Base-by-base conservation (phyloP, 257 asterid species). In the Datura wrightii region DNA sequence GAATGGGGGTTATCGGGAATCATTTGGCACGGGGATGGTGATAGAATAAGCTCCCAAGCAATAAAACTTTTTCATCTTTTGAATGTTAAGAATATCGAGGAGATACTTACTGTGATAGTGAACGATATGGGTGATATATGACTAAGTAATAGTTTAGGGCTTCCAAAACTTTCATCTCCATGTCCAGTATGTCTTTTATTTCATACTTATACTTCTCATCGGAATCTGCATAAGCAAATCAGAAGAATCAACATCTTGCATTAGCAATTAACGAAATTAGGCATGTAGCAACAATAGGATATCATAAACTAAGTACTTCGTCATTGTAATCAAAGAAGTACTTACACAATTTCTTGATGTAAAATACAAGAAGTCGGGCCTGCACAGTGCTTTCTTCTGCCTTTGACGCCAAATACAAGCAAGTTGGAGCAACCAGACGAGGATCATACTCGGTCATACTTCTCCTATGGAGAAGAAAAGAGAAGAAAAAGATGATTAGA, bases 111-210 rank as follows among this genome's bases (percentile, higher is more conserved):
- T 89, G 93, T 79, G 98, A 70, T 70, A 96, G 85, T 83, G 93
- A 89, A 76, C 93, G 94, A 86, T 96, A 94, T 84, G 98, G 99
- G 89, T 96, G 99, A 90, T 88, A 94, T 48, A 96, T 94, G 82
- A 96, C 96, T 89, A 96, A 90, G 83, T 96, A 94, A 85, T 96
- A 96, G 91, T 93, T 90, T 53, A 96, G 93, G 82, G 97, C 99
- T 91, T 96, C 99, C 94, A 96, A 86, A 85, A 96, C 88, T 89
- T 93, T 94, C 99, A 96, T 96, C 90, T 96, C 99, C 99, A 94
- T 96, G 88, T 93, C 98, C 14, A 96, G 94, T 83, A 96, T 94
- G 87, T 94, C 99, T 85, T 94, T 96, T 84, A 92, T 90, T 89
- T 96, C 99, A 89, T 56, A 94, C 52, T 92, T 92, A 86, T 91